Base-by-base conservation (phyloP, 31 red algal species). In the Asparagopsis taxiformis region DNA sequence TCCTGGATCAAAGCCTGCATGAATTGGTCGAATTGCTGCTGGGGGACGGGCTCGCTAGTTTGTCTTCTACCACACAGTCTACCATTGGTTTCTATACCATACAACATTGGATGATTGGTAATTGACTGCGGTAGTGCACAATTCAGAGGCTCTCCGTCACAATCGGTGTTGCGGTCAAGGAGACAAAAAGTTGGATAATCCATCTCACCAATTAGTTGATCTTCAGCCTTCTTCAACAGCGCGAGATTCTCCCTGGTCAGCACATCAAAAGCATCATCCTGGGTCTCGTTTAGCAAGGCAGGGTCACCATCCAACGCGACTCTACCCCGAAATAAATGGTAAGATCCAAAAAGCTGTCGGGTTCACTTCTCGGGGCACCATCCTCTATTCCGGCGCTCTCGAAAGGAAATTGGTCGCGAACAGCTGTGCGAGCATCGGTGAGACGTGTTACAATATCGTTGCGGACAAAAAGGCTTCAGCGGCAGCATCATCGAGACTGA, bases 241-340 rank as follows among this genome's bases (percentile, higher is more conserved):
- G 33, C 68, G 55, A 84, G 20, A 38, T 49, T 46, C 24, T 84
- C 41, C 36, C 41, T 65, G 17, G 77, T 81, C 23, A 81, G 35
- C 51, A 81, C 51, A 39, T 69, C 70, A 22, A 17, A 25, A 16
- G 74, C 74, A 1, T 23, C 32, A 21, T 10, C 46, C 23, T 68
- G 50, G 15, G 50, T 30, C 3, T 68, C 43, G 2, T 16, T 49
- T 21, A 34, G 10, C 28, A 39, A 46, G 5, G 65, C 46, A 3
- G 53, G 21, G 21, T 68, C 10, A 31, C 50, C 33, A 1, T 51
- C 3, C 10, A 41, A 41, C 34, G 60, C 21, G 35, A 68, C 8
- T 29, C 53, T 68, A 0, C 65, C 65, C 24, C 65, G 65, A 68
- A 68, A 68, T 52, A 10, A 51, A 68, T 51, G 44, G 17, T 68